These are phyloP conservation scores for Ailanthus altissimus DNA, from an alignment of 345 rosid genomes.

Conservation along the genomic window DNA sequence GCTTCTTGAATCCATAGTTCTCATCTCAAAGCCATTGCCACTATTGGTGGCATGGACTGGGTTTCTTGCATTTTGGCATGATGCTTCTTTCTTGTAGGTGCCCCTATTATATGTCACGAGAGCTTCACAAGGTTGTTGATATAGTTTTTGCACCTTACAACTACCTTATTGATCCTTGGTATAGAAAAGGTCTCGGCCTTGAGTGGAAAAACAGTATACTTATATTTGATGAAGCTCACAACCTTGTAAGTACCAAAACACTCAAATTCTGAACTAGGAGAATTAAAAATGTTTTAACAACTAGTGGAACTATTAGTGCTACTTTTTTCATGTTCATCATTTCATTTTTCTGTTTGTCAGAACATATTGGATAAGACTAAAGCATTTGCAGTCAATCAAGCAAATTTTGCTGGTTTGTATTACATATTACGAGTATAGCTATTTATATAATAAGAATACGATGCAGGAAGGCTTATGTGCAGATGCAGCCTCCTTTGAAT, in stretches of 20 bases:
- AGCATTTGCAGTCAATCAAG: not conserved
- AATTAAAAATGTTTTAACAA: not conserved
- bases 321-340: conserved; percentile 9
- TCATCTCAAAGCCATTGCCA: not conserved
- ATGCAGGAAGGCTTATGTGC: conserved; percentile 91
- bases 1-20: not conserved
- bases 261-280: conserved; percentile 9
- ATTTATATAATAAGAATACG: conserved; percentile 22
- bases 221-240: conserved; percentile 98
- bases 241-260: conserved; percentile 64
- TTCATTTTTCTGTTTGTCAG: conserved; percentile 18
- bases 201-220: conserved; percentile 68
- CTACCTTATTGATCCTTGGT: conserved; percentile 77
- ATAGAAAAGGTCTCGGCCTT: conserved; percentile 61
- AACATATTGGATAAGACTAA: not conserved
- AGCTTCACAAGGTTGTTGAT: conserved; percentile 84
- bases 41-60: conserved; percentile 13
- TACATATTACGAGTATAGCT: conserved; percentile 1
- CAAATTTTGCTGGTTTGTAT: not conserved
- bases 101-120: conserved; percentile 82
- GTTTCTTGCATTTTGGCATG: conserved; percentile 22
- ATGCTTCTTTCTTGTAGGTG: conserved; percentile 55
- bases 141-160: conserved; percentile 91
- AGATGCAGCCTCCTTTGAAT: conserved; percentile 95
- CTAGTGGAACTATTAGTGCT: not conserved